Percentiles rank a stretch among this genome's conserved stretches.
Evolutionary conservation across 1,284 basidiomycete species (phyloP).

Genomic region (Trichosporon faecale): DNA sequence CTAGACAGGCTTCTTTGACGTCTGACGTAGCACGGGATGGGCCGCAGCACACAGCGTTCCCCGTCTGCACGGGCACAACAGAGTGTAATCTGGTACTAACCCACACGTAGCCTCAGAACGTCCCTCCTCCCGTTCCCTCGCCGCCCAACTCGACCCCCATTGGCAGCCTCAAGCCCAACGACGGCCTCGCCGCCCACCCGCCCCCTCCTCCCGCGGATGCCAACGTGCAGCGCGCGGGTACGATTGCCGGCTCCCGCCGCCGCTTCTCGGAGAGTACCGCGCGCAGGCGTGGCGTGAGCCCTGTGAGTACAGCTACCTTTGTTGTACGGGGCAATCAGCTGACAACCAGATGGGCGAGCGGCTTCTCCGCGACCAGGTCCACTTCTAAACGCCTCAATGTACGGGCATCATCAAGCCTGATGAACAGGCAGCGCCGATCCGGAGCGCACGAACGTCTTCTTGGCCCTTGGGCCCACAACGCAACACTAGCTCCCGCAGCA

Average conservation of each 20-base stretch:
- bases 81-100: not conserved
- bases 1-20: not conserved
- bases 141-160: constrained; percentile 26
- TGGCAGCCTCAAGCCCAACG: constrained; percentile 14
- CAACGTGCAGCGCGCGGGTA: not conserved
- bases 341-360: constrained; percentile 46
- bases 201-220: constrained; percentile 12
- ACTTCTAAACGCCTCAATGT: constrained; percentile 28
- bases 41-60: not conserved
- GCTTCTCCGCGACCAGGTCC: constrained; percentile 46
- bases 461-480: not conserved
- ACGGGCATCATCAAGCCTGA: not conserved
- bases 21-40: not conserved
- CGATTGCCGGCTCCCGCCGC: constrained; percentile 13
- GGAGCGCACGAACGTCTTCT: not conserved
- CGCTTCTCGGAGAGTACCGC: constrained; percentile 38
- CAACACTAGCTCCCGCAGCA: not conserved
- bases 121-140: constrained; percentile 21
- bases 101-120: not conserved
- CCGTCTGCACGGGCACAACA: not conserved
- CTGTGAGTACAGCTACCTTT: constrained; percentile 31
- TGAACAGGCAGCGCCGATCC: not conserved
- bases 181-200: constrained; percentile 23
- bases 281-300: constrained; percentile 45
- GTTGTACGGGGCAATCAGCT: not conserved